These are phyloP conservation scores for Russula vinacea DNA, from an alignment of 768 basidiomycete species.

Conservation along the genomic window DNA sequence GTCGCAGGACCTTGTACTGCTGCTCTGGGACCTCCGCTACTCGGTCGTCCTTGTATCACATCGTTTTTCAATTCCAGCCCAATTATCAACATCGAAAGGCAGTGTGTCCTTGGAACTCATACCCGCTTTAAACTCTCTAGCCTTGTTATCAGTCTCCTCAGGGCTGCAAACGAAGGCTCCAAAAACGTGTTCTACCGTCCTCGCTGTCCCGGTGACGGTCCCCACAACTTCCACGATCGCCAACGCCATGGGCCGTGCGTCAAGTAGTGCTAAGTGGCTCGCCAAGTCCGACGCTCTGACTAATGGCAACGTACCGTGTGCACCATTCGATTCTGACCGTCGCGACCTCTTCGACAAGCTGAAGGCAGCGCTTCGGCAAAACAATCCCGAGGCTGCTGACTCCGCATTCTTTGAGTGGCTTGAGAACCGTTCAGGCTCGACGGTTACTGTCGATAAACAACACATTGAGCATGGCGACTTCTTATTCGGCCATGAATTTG, in stretches of 20 bases:
- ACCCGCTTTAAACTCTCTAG: slow-evolving; percentile 44
- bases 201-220: slow-evolving; percentile 56
- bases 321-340: slow-evolving; percentile 31
- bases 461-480: not conserved
- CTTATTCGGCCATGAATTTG: slow-evolving; percentile 49
- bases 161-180: slow-evolving; percentile 22
- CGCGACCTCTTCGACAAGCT: slow-evolving; percentile 42
- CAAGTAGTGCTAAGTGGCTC: slow-evolving; percentile 48
- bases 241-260: slow-evolving; percentile 55
- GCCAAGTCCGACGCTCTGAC: slow-evolving; percentile 26
- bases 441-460: not conserved
- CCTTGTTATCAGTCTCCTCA: slow-evolving; percentile 51
- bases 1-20: slow-evolving; percentile 47
- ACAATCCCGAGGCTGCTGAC: slow-evolving; percentile 52
- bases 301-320: slow-evolving; percentile 1
- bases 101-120: slow-evolving; percentile 38
- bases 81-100: slow-evolving; percentile 37
- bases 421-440: slow-evolving; percentile 28
- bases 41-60: slow-evolving; percentile 59
- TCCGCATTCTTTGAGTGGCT: slow-evolving; percentile 62
- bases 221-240: slow-evolving; percentile 60
- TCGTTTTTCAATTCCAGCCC: slow-evolving; percentile 48
- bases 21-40: slow-evolving; percentile 69
- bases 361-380: slow-evolving; percentile 42
- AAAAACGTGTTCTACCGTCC: slow-evolving; percentile 47